phyloP scores from a whole-genome alignment of 2,329 filamentous ascomycete species.

The Bipolaris sorokiniana region DNA sequence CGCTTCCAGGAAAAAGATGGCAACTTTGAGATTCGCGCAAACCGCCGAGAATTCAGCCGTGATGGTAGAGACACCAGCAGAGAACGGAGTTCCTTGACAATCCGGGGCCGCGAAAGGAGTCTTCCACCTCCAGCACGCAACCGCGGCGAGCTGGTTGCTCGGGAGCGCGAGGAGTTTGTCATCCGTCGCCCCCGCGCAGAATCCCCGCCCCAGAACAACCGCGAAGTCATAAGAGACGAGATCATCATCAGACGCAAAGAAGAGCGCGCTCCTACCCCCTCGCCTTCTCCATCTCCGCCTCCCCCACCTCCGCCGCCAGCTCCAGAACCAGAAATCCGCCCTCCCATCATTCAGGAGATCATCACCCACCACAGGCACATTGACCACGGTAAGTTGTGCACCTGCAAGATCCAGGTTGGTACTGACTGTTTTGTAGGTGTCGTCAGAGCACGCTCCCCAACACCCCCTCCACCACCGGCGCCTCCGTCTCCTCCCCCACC shows the following conservation, averaged over 20 bases:
- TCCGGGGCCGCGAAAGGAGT: slow-evolving; percentile 45
- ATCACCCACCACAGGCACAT: slow-evolving; percentile 88
- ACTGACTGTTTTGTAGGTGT: slow-evolving; percentile 45
- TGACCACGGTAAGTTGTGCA: slow-evolving; percentile 72
- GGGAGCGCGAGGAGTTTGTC: slow-evolving; percentile 52
- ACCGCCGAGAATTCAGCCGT: slow-evolving; percentile 45
- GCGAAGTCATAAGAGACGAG: slow-evolving; percentile 48
- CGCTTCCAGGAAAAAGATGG: slow-evolving; percentile 45
- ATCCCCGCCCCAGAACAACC: slow-evolving; percentile 41
- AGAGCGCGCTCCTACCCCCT: slow-evolving; percentile 59
- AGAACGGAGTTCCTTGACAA: slow-evolving; percentile 45
- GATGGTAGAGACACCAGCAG: slow-evolving; percentile 42
- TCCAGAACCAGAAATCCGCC: slow-evolving; percentile 71
- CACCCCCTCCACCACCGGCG: slow-evolving; percentile 55
- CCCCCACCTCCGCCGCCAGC: slow-evolving; percentile 56
- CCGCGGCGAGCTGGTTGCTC: slow-evolving; percentile 46
- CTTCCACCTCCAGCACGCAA: slow-evolving; percentile 45
- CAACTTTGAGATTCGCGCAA: slow-evolving; percentile 50
- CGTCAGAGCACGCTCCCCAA: slow-evolving; percentile 55
- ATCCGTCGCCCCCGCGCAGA: slow-evolving; percentile 47
- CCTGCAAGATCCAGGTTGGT: background rate
- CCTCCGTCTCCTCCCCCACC: slow-evolving; percentile 55
- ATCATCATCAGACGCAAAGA: slow-evolving; percentile 55
- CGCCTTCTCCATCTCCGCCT: slow-evolving; percentile 56
- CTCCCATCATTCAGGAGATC: slow-evolving; percentile 84